Percentiles rank a stretch among this genome's conserved stretches.
phyloP scores from a whole-genome alignment of 371 early-diverging fungal species.

The Lichtheimia ramosa region DNA sequence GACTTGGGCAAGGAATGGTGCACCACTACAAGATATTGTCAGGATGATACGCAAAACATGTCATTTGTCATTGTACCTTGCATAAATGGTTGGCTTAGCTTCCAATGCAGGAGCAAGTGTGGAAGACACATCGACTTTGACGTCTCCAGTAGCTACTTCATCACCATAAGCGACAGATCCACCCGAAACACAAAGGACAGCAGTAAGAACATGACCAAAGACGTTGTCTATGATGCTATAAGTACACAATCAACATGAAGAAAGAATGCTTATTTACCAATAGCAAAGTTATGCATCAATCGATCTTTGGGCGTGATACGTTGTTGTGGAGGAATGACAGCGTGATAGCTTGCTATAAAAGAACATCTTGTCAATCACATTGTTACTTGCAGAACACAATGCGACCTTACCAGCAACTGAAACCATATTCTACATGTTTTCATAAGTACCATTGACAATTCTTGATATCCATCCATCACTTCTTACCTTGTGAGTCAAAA shows the following conservation, averaged over 20 bases:
- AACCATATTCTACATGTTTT: constrained; percentile 3
- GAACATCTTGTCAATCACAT: not conserved
- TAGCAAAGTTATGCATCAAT: constrained; percentile 36
- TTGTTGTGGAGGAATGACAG: constrained; percentile 45
- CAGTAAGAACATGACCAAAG: constrained; percentile 30
- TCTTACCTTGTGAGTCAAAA: constrained; percentile 50
- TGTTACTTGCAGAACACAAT: not conserved
- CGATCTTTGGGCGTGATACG: constrained; percentile 41
- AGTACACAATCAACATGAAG: not conserved
- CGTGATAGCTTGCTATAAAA: constrained; percentile 36
- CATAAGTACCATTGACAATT: not conserved
- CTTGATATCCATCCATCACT: not conserved
- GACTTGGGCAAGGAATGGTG: constrained; percentile 28
- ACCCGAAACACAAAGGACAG: constrained; percentile 45
- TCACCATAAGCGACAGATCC: constrained; percentile 76
- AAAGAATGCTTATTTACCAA: constrained; percentile 26
- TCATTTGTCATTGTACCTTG: constrained; percentile 23
- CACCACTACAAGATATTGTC: constrained; percentile 43
- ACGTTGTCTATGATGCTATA: constrained; percentile 31
- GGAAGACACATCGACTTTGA: constrained; percentile 26
- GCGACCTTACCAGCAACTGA: constrained; percentile 11
- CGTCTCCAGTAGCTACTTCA: constrained; percentile 66
- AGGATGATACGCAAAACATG: too few relatives aligned
- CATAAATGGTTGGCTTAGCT: constrained; percentile 82
- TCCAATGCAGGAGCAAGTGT: constrained; percentile 28